Evolutionary conservation across 768 basidiomycete species (phyloP).

Genomic region (Botryobasidium botryosum): DNA sequence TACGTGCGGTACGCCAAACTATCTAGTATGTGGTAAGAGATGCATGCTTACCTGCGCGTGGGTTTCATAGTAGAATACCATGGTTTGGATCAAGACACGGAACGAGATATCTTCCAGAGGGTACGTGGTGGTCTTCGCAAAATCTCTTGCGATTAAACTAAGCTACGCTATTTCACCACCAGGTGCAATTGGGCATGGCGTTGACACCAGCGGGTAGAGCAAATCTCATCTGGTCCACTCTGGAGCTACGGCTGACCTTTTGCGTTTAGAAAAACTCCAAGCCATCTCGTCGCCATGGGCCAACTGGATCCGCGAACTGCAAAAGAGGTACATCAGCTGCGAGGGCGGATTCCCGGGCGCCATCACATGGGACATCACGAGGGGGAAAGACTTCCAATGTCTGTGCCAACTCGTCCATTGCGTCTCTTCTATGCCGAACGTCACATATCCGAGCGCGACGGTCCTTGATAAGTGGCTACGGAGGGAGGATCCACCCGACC

Average conservation of each 20-base stretch:
- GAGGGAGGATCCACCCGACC: neutral
- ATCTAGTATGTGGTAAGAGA: neutral
- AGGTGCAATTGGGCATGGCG: constrained; percentile 2
- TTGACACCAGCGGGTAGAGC: neutral
- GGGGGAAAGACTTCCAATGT: neutral
- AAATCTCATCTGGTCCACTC: too few species aligned
- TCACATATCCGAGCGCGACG: neutral
- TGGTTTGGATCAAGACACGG: constrained; percentile 36
- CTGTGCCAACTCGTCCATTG: neutral
- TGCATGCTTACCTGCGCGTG: neutral
- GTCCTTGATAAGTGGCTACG: neutral
- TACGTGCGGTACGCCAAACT: constrained; percentile 1
- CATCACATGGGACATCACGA: neutral
- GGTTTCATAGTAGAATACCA: constrained; percentile 25
- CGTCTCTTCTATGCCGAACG: neutral
- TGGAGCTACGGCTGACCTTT: too few species aligned
- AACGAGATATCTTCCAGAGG: constrained; percentile 62
- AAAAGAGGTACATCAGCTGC: neutral
- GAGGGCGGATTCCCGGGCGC: neutral
- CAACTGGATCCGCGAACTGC: neutral
- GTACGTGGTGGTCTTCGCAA: constrained; percentile 7
- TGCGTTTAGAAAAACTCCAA: constrained; percentile 3
- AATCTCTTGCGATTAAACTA: neutral
- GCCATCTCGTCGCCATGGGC: neutral
- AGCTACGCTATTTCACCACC: neutral